These are phyloP conservation scores for Alternaria longipes DNA, from an alignment of 2,329 filamentous ascomycete genomes.

Conservation along the genomic window DNA sequence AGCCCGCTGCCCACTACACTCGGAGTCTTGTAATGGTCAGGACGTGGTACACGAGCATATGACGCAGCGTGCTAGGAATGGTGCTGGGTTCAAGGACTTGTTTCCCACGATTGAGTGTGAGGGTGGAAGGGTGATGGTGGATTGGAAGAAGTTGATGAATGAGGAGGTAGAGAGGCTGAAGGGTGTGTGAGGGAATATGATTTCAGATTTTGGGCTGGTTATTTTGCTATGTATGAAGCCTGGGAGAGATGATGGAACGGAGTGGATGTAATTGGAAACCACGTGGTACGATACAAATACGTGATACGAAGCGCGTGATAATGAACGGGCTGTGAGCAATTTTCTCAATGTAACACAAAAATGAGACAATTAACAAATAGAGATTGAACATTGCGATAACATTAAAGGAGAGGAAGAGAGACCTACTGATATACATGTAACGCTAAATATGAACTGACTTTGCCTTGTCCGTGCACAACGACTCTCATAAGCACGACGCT, in stretches of 20 bases:
- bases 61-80: constrained; percentile 16
- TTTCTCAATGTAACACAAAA: neutral
- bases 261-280: neutral
- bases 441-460: neutral
- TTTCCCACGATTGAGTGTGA: constrained; percentile 25
- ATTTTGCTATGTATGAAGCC: neutral
- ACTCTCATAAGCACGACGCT: neutral
- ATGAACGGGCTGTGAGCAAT: neutral
- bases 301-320: neutral
- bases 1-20: constrained; percentile 30
- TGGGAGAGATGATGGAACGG: neutral
- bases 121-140: constrained; percentile 31
- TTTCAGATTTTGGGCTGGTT: neutral
- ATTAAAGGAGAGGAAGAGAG: neutral
- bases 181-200: neutral
- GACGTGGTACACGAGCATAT: constrained; percentile 15
- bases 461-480: neutral
- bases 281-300: neutral
- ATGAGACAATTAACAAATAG: neutral
- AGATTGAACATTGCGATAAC: neutral
- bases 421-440: neutral
- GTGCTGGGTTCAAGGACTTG: constrained; percentile 25
- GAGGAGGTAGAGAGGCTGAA: constrained; percentile 28
- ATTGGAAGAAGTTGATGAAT: constrained; percentile 32
- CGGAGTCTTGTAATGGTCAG: constrained; percentile 31